Evolutionary conservation across 2,329 filamentous ascomycete species (phyloP), one percentile per base, ranked within the genome.

Genomic region (Leptographium galeiforme): DNA sequence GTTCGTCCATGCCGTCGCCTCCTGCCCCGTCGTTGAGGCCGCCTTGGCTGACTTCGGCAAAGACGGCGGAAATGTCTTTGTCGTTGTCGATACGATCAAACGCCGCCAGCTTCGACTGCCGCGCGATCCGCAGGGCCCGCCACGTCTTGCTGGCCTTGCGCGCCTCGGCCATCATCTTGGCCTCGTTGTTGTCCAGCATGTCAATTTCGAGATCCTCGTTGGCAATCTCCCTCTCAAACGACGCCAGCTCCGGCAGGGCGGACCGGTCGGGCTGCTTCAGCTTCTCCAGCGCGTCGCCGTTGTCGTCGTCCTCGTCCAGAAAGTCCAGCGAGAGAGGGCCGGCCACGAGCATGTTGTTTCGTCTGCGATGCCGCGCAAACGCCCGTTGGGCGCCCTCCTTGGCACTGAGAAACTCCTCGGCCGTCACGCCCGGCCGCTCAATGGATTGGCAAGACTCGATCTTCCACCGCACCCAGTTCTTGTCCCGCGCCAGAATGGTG

Each of bases 401-500:
- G 30, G 89, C 84, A 52, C 82, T 77, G 41, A 82, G 68, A 64
- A 89, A 91, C 48, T 84, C 78, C 33, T 79, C 69, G 1, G 84
- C 76, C 3, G 83, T 76, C 34, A 97, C 77, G 12, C 87, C 73
- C 25, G 85, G 79, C 56, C 81, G 79, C 63, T 90, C 83, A 63
- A 99, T 97, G 7, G 85, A 79, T 30, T 89, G 88, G 65, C 93
- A 98, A 60, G 84, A 88, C 66, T 96, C 89, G 56, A 91, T 84
- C 70, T 99, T 99, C 93, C 93, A 99, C 57, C 89, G 85, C 46
- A 94, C 89, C 94, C 94, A 98, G 65, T 97, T 96, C 72, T 96
- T 97, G 68, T 99, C 93, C 58, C 93, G 79, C 30, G 89, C 88
- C 34, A 98, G 79, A 36, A 98, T 91, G 13, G 90, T 97, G 66